Conservation (phyloP, 805 yeast species). For the Ogataea ganodermae region DNA sequence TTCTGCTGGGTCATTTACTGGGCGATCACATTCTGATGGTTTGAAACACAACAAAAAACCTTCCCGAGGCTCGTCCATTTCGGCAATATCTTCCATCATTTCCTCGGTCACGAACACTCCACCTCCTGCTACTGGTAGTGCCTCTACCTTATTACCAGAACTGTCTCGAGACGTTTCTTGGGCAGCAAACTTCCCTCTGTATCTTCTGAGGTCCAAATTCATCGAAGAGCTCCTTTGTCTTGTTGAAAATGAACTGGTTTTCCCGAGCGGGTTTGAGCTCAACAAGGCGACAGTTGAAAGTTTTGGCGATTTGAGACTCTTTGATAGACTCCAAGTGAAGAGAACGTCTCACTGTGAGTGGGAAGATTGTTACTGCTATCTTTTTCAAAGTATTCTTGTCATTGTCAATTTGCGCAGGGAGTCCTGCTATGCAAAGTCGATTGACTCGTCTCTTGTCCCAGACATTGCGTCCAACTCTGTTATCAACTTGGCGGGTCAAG, state of each 20-base stretch:
- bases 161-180: constrained; percentile 11
- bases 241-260: constrained; percentile 13
- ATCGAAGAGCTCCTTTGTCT: constrained; percentile 25
- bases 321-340: constrained; percentile 28
- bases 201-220: constrained; percentile 25
- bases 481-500: constrained; percentile 10
- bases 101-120: constrained; percentile 30
- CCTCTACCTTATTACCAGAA: constrained; percentile 1
- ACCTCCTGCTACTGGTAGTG: constrained; percentile 16
- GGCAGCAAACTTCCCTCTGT: constrained; percentile 19
- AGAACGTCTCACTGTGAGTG: constrained; percentile 7
- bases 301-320: constrained; percentile 33
- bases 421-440: constrained; percentile 13
- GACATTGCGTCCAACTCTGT: constrained; percentile 21
- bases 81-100: constrained; percentile 37
- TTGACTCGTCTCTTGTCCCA: constrained; percentile 19
- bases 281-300: constrained; percentile 22
- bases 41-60: constrained; percentile 30
- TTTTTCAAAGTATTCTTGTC: constrained; percentile 31
- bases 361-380: constrained; percentile 28
- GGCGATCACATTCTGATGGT: not conserved
- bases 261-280: constrained; percentile 10
- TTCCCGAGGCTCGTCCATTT: constrained; percentile 37
- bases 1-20: not conserved
- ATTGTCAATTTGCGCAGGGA: constrained; percentile 13